Conservation (phyloP, 148 eudicot genomes). For the Arbutus unedo region DNA sequence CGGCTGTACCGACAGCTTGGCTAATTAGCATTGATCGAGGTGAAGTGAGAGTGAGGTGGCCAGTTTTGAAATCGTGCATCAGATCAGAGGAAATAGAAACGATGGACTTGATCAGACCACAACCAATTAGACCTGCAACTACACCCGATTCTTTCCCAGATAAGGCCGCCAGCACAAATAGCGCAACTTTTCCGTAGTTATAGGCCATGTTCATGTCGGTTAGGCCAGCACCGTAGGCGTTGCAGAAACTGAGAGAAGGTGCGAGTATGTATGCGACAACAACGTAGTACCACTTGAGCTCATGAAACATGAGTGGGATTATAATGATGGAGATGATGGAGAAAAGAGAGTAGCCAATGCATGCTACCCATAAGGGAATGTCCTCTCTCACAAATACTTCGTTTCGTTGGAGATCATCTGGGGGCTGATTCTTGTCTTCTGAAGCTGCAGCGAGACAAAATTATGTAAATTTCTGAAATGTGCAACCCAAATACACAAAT, state of each 20-base stretch:
- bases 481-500: not conserved
- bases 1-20: conserved; percentile 81
- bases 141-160: conserved; percentile 59
- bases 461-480: not conserved
- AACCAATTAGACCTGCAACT: conserved; percentile 81
- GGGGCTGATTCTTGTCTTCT: conserved; percentile 32
- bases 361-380: conserved; percentile 75
- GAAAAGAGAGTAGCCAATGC: conserved; percentile 54
- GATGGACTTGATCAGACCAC: conserved; percentile 79
- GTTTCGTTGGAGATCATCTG: conserved; percentile 52
- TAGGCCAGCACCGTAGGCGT: conserved; percentile 89
- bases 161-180: conserved; percentile 63
- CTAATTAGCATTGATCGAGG: conserved; percentile 82
- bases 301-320: conserved; percentile 76
- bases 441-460: conserved; percentile 28
- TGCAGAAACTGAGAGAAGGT: conserved; percentile 83
- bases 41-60: conserved; percentile 79
- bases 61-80: conserved; percentile 88
- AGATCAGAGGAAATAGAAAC: conserved; percentile 74
- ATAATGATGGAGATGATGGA: conserved; percentile 56
- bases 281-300: conserved; percentile 78
- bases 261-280: conserved; percentile 66
- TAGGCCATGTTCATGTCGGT: conserved; percentile 94
- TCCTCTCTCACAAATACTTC: conserved; percentile 59
- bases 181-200: conserved; percentile 91